Percentiles rank a stretch among this genome's conserved stretches.
Evolutionary conservation across 1,284 basidiomycete genomes (phyloP).

Genomic region (Psilocybe mexicana): DNA sequence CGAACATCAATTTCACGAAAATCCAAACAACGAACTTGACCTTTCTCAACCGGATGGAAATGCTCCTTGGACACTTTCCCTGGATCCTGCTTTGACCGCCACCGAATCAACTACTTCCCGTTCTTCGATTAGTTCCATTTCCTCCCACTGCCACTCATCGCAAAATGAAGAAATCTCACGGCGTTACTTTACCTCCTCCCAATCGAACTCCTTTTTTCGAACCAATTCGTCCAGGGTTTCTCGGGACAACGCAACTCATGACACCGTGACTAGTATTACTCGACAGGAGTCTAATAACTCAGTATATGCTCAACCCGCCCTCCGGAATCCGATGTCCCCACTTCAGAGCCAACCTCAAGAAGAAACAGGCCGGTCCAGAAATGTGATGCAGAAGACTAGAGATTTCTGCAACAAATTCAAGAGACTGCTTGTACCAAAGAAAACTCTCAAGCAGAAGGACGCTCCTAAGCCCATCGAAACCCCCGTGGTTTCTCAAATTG

Average conservation of each 20-base stretch:
- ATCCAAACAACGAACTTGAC: conserved; percentile 5
- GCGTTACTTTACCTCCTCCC: background rate
- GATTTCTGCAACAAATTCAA: conserved; percentile 20
- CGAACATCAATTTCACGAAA: background rate
- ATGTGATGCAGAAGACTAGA: conserved; percentile 20
- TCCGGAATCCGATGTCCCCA: background rate
- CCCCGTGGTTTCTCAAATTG: background rate
- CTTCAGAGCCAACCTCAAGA: background rate
- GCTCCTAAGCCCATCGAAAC: background rate
- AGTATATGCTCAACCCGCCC: background rate
- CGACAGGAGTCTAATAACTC: conserved; percentile 6
- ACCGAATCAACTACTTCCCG: conserved; percentile 17
- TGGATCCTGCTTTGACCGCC: conserved; percentile 22
- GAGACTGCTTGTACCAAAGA: conserved; percentile 14
- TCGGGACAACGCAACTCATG: background rate
- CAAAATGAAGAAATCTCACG: background rate
- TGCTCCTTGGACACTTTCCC: conserved; percentile 30
- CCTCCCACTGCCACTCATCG: conserved; percentile 5
- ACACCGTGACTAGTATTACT: conserved; percentile 4
- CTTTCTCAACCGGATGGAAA: conserved; percentile 29
- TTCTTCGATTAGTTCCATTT: conserved; percentile 19
- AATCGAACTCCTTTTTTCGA: conserved; percentile 1
- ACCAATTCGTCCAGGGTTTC: background rate
- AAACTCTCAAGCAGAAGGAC: conserved; percentile 1
- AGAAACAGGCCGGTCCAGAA: conserved; percentile 9